Percentiles rank a stretch among this genome's conserved stretches.
Conservation (phyloP, 2,329 filamentous ascomycete genomes). For the Plectosphaerella plurivora region DNA sequence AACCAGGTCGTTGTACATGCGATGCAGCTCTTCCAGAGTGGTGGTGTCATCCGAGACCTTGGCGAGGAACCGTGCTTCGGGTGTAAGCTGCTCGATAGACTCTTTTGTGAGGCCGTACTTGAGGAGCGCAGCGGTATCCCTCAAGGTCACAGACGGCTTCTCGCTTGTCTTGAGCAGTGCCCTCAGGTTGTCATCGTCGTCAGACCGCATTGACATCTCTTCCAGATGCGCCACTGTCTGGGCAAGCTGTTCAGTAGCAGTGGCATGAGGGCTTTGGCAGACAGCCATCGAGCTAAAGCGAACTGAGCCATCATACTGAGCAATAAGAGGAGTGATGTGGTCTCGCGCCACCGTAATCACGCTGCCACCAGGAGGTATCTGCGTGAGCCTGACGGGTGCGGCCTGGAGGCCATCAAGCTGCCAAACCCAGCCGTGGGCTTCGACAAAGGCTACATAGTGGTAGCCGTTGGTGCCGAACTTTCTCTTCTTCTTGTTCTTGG, state of each 20-base stretch:
- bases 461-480: constrained; percentile 47
- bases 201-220: too few species aligned
- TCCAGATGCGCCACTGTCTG: constrained; percentile 15
- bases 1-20: constrained; percentile 32
- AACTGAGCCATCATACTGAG: constrained; percentile 58
- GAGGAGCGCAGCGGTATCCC: constrained; percentile 18
- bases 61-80: constrained; percentile 6
- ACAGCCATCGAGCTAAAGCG: constrained; percentile 77
- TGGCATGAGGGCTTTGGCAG: constrained; percentile 58
- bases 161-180: constrained; percentile 3
- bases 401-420: constrained; percentile 81
- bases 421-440: constrained; percentile 71
- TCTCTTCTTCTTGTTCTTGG: constrained; percentile 36
- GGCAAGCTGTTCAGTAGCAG: constrained; percentile 42
- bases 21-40: constrained; percentile 20
- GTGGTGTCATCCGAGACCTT: constrained; percentile 3
- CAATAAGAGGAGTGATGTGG: constrained; percentile 64
- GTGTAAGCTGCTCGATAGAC: constrained; percentile 16
- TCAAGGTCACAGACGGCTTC: constrained; percentile 13
- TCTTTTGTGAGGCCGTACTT: constrained; percentile 22
- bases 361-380: constrained; percentile 18
- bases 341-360: constrained; percentile 39
- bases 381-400: constrained; percentile 62
- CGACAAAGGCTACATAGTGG: constrained; percentile 89
- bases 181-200: background rate